Percentiles rank a stretch among this genome's conserved stretches.
Conservation (phyloP, 345 rosid species). For the Carallia brachiata region DNA sequence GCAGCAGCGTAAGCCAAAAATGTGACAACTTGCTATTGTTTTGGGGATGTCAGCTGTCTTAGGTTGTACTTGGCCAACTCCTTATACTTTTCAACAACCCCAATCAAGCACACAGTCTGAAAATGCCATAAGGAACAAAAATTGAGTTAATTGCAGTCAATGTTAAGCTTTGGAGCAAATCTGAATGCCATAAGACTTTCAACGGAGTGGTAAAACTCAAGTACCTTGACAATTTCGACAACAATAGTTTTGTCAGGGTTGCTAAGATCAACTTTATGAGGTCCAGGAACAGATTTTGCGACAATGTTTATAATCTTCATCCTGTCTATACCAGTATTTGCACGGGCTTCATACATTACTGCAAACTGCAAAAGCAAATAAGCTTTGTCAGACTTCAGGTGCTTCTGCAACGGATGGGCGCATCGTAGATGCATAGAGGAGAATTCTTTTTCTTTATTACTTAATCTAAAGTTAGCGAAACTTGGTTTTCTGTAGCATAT, state of each 20-base stretch:
- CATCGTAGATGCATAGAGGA: no score
- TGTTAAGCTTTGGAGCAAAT: no score
- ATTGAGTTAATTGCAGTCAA: no score
- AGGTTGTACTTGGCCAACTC: slow-evolving; percentile 84
- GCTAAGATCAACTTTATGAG: slow-evolving; percentile 91
- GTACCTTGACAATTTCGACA: slow-evolving; percentile 88
- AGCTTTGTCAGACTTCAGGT: no score
- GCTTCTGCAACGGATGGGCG: no score
- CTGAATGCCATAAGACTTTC: no score
- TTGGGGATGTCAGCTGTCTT: slow-evolving; percentile 76
- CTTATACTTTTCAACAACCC: slow-evolving; percentile 93
- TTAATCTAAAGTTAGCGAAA: no score
- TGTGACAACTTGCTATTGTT: slow-evolving; percentile 8
- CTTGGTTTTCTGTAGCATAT: no score
- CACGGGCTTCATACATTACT: slow-evolving; percentile 80
- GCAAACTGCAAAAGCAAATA: slow-evolving; percentile 65
- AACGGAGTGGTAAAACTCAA: not conserved
- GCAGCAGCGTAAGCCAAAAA: no score
- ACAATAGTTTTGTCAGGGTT: slow-evolving; percentile 81
- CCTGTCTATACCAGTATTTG: slow-evolving; percentile 90
- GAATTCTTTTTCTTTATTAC: no score
- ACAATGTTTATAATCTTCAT: slow-evolving; percentile 83
- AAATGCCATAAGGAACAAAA: not conserved
- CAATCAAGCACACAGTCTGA: slow-evolving; percentile 91
- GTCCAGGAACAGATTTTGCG: slow-evolving; percentile 82